phyloP scores from a whole-genome alignment of 78 protist species.

The Isochrysis galbana region DNA sequence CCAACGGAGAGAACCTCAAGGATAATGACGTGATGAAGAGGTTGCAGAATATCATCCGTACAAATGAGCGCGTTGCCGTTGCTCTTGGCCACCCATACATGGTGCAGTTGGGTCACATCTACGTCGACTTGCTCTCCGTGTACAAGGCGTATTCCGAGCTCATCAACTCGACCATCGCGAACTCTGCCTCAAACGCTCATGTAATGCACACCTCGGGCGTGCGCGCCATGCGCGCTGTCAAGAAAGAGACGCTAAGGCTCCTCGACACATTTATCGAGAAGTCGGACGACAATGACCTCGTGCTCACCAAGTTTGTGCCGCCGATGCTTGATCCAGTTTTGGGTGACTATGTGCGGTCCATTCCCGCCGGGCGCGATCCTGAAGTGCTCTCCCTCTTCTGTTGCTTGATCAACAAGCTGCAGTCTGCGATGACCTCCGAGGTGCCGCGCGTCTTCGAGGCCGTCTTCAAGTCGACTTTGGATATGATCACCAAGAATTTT shows the following conservation, averaged over 20 bases:
- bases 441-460: conserved; percentile 74
- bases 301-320: conserved; percentile 65
- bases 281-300: conserved; percentile 41
- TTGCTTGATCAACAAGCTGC: conserved; percentile 53
- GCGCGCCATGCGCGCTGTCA: conserved; percentile 75
- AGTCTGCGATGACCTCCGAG: not conserved
- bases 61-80: conserved; percentile 72
- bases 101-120: conserved; percentile 82
- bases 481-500: conserved; percentile 85
- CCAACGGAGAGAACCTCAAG: not conserved
- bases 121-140: conserved; percentile 76
- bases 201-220: conserved; percentile 47
- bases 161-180: conserved; percentile 64
- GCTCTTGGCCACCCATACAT: conserved; percentile 78
- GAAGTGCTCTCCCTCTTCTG: conserved; percentile 74
- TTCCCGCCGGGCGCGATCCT: conserved; percentile 58
- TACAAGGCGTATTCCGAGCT: conserved; percentile 60
- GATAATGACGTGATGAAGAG: conserved; percentile 3
- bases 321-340: conserved; percentile 85
- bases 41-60: conserved; percentile 75
- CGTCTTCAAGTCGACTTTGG: conserved; percentile 84
- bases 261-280: conserved; percentile 75
- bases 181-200: not conserved
- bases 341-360: conserved; percentile 75
- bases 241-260: conserved; percentile 77